phyloP scores from a whole-genome alignment of 2,329 filamentous ascomycete species.

The Aspergillus alliaceus region DNA sequence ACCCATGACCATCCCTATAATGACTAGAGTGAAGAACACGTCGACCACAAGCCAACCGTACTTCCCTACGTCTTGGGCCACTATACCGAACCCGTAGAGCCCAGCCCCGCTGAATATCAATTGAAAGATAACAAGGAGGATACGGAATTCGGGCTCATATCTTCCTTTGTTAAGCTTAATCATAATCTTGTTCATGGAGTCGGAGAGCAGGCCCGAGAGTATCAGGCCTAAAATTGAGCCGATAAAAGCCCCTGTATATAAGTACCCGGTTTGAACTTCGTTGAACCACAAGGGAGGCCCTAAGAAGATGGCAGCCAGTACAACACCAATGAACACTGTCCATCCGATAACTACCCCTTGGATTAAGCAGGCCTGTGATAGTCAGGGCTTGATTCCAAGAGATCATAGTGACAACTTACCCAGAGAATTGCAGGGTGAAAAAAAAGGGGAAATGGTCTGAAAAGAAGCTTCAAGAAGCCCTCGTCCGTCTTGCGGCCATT shows the following conservation, averaged over 20 bases:
- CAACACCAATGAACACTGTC: slow-evolving; percentile 88
- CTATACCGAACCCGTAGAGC: slow-evolving; percentile 81
- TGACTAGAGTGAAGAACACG: slow-evolving; percentile 79
- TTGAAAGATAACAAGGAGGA: slow-evolving; percentile 80
- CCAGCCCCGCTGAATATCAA: slow-evolving; percentile 75
- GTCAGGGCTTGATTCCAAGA: slow-evolving; percentile 9
- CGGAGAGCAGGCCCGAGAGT: slow-evolving; percentile 71
- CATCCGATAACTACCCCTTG: slow-evolving; percentile 92
- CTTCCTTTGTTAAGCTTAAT: slow-evolving; percentile 74
- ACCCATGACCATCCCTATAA: slow-evolving; percentile 88
- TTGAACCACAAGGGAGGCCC: slow-evolving; percentile 78
- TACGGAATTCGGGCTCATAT: slow-evolving; percentile 89
- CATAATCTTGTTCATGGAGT: slow-evolving; percentile 69
- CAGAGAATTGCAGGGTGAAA: slow-evolving; percentile 83
- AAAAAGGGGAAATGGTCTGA: slow-evolving; percentile 79
- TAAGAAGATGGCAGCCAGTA: slow-evolving; percentile 79
- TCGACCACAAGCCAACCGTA: slow-evolving; percentile 75
- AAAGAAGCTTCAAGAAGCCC: slow-evolving; percentile 62
- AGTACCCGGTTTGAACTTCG: slow-evolving; percentile 79
- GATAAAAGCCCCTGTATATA: slow-evolving; percentile 82
- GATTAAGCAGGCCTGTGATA: slow-evolving; percentile 60
- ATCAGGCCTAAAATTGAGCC: slow-evolving; percentile 77
- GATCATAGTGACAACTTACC: slow-evolving; percentile 41
- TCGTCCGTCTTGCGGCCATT: slow-evolving; percentile 82
- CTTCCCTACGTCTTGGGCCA: slow-evolving; percentile 58